A percentile compares a stretch with the other conserved stretches of the same genome.
Evolutionary conservation across 2,329 filamentous ascomycete species (phyloP).

Genomic region (Stylonectria norvegica): DNA sequence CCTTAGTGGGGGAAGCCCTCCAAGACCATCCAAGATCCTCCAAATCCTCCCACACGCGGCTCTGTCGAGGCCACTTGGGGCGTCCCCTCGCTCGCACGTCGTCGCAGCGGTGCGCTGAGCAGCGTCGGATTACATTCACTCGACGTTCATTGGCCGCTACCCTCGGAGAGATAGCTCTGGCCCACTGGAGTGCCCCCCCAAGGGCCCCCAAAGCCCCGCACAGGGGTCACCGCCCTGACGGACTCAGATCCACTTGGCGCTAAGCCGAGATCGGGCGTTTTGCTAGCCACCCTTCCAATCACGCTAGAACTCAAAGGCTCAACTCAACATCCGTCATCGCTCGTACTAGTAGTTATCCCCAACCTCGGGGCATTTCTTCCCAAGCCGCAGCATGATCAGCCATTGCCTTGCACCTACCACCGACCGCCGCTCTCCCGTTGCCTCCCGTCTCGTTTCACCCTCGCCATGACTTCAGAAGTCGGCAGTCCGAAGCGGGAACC

Average conservation of each 20-base stretch:
- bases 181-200: no score
- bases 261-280: conserved; percentile 25
- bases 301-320: no score
- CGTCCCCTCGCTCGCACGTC: conserved; percentile 10
- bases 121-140: conserved; percentile 28
- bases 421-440: background rate
- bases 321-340: no score
- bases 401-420: no score
- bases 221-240: no score
- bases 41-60: conserved; percentile 21
- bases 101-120: conserved; percentile 16
- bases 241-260: conserved; percentile 24
- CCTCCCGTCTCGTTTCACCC: background rate
- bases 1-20: background rate
- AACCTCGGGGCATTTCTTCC: no score
- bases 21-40: no score
- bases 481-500: conserved; percentile 40
- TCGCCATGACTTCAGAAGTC: conserved; percentile 34
- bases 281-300: background rate
- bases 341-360: no score
- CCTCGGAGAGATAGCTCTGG: conserved; percentile 23
- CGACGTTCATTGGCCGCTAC: conserved; percentile 18
- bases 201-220: no score
- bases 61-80: conserved; percentile 20
- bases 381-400: no score